Conservation (phyloP, 768 basidiomycete genomes). For the Russula sp. region DNA sequence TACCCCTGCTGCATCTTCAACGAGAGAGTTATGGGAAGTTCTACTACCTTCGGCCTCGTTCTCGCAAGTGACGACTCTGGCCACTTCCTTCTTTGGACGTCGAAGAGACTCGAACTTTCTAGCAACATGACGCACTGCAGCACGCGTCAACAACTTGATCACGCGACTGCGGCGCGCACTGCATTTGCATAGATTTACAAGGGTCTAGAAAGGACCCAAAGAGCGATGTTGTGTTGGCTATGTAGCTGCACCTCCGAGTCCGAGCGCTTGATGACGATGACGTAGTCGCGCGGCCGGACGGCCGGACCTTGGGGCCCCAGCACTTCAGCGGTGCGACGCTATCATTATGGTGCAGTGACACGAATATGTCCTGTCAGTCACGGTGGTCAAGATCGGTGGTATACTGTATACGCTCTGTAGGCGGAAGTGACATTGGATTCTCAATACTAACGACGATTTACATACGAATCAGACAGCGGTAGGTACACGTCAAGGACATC, state of each 20-base stretch:
- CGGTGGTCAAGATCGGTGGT: too few species aligned
- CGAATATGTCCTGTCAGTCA: too few species aligned
- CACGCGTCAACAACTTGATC: not conserved
- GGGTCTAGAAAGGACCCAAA: too few species aligned
- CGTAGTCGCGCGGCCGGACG: too few species aligned
- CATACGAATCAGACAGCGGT: not conserved
- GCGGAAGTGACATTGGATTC: not conserved
- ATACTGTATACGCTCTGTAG: too few species aligned
- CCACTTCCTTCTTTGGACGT: conserved; percentile 1
- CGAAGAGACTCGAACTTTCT: not conserved
- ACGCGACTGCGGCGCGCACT: not conserved
- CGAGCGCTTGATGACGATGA: too few species aligned
- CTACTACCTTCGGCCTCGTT: not conserved
- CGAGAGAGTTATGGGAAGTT: not conserved
- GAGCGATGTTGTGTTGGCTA: too few species aligned
- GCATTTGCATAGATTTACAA: not conserved
- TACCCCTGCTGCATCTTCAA: not conserved
- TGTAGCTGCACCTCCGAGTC: too few species aligned
- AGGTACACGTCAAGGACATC: not conserved
- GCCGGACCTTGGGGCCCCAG: too few species aligned
- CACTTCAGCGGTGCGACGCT: too few species aligned
- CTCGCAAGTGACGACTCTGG: not conserved
- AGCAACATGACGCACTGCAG: not conserved
- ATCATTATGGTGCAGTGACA: too few species aligned
- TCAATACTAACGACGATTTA: not conserved